These are phyloP conservation scores for Pyrrhoderma noxium DNA, from an alignment of 1,284 basidiomycete species.

Conservation along the genomic window DNA sequence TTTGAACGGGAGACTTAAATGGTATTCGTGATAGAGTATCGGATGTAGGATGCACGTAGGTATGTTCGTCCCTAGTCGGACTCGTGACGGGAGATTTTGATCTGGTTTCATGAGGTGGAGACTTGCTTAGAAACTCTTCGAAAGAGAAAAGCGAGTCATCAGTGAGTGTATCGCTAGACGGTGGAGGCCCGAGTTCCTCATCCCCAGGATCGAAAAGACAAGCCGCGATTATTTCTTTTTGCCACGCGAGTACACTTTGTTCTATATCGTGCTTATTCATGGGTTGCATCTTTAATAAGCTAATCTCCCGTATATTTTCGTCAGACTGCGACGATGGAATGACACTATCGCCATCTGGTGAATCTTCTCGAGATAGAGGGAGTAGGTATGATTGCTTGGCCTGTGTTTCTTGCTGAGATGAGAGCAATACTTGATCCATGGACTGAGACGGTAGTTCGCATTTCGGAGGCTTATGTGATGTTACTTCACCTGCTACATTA, in stretches of 20 bases:
- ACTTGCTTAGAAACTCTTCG: slow-evolving; percentile 7
- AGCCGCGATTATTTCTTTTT: too few relatives aligned
- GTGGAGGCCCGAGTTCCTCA: not conserved
- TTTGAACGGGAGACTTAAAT: not conserved
- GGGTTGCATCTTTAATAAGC: slow-evolving; percentile 25
- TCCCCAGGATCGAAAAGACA: too few relatives aligned
- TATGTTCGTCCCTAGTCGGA: too few relatives aligned
- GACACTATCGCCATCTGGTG: slow-evolving; percentile 4
- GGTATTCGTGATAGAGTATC: too few relatives aligned
- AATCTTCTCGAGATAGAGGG: too few relatives aligned
- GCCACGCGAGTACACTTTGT: slow-evolving; percentile 21
- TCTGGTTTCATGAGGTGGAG: slow-evolving; percentile 16
- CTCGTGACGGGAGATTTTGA: not conserved
- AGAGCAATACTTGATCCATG: not conserved
- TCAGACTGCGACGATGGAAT: slow-evolving; percentile 66
- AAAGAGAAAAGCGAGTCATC: slow-evolving; percentile 24
- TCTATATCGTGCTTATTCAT: slow-evolving; percentile 29
- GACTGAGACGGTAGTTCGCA: not conserved
- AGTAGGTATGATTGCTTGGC: too few relatives aligned
- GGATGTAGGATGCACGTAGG: too few relatives aligned
- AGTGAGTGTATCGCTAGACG: slow-evolving; percentile 1
- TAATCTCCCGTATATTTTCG: slow-evolving; percentile 42
- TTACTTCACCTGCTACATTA: not conserved
- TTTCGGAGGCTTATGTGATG: not conserved
- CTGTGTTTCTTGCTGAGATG: too few relatives aligned